Evolutionary conservation across 306 rosid genomes (phyloP).

Genomic region (Gastrolobium bilobum): DNA sequence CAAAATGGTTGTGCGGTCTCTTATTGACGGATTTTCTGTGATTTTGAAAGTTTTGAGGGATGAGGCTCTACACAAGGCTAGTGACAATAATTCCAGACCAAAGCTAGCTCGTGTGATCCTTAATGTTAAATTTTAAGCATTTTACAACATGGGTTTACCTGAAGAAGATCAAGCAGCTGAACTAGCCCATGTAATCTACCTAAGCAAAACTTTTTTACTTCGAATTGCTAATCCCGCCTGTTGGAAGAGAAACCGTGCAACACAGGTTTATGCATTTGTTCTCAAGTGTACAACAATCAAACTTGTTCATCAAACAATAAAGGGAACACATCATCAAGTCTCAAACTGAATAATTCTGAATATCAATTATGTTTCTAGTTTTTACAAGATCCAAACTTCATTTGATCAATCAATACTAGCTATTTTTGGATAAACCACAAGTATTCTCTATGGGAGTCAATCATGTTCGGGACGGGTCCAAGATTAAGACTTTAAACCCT

Average conservation of each 20-base stretch:
- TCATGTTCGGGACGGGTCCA: too few species aligned
- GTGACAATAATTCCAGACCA: background rate
- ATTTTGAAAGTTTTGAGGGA: background rate
- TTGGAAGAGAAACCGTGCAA: background rate
- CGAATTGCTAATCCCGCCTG: slow-evolving; percentile 4
- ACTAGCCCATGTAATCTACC: background rate
- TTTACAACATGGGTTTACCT: background rate
- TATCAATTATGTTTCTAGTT: background rate
- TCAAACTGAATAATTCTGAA: background rate
- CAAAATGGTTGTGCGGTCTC: background rate
- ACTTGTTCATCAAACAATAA: slow-evolving; percentile 7
- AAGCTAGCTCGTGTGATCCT: background rate
- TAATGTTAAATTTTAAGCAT: background rate
- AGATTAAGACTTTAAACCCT: too few species aligned
- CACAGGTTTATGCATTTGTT: background rate
- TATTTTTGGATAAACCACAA: too few species aligned
- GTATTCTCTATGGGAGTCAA: too few species aligned
- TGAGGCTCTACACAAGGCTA: background rate
- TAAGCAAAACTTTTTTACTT: background rate
- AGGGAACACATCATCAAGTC: background rate
- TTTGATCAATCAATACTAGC: background rate
- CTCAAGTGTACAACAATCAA: background rate
- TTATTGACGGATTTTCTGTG: background rate
- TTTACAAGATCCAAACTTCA: background rate
- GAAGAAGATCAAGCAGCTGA: background rate